phyloP scores from a whole-genome alignment of 345 rosid species.

The Hirschfeldia incana region DNA sequence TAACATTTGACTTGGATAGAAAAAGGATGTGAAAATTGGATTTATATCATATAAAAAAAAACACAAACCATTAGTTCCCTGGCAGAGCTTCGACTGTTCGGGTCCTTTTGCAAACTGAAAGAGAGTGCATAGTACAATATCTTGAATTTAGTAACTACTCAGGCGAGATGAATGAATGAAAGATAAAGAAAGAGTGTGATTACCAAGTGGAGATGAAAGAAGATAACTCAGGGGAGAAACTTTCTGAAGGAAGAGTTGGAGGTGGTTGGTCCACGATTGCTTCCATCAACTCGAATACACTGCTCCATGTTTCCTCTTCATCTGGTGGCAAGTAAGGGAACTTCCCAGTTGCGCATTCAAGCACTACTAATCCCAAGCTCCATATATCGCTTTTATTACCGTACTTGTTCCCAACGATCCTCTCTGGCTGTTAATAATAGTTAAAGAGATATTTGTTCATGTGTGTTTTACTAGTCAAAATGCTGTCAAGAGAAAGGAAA shows the following conservation, averaged over 20 bases:
- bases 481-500: background rate
- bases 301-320: conserved; percentile 65
- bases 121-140: conserved; percentile 22
- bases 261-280: conserved; percentile 81
- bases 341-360: conserved; percentile 82
- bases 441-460: background rate
- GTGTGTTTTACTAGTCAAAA: background rate
- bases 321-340: conserved; percentile 81
- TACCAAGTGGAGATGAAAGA: conserved; percentile 87
- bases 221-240: conserved; percentile 69
- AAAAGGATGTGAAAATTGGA: background rate
- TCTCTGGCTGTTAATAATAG: conserved; percentile 66
- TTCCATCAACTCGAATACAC: conserved; percentile 86
- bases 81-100: conserved; percentile 60
- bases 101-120: conserved; percentile 79
- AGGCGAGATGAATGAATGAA: background rate
- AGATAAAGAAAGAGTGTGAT: background rate
- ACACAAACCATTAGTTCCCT: conserved; percentile 46
- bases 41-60: background rate
- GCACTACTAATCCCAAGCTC: conserved; percentile 90
- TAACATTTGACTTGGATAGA: background rate
- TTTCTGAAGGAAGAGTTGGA: conserved; percentile 66
- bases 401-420: conserved; percentile 62
- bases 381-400: conserved; percentile 89
- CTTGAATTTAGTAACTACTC: background rate